A percentile compares a stretch with the other conserved stretches of the same genome.
phyloP scores from a whole-genome alignment of 2,329 filamentous ascomycete species.

The Nemania sp. region DNA sequence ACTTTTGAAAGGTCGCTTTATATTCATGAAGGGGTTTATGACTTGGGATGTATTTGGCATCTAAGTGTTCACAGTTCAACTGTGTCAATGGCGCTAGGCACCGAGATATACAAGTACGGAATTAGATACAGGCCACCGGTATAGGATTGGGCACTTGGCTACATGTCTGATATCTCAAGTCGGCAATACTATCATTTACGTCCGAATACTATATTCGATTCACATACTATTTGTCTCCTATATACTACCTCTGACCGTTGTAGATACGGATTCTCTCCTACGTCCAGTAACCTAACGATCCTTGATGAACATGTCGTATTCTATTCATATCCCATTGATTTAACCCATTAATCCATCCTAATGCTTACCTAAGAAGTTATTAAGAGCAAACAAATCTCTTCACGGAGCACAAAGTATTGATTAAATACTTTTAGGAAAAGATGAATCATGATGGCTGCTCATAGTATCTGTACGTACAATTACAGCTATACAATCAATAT shows the following conservation, averaged over 20 bases:
- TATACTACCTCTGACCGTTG: neutral
- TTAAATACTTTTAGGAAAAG: too few relatives aligned
- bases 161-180: conserved; percentile 40
- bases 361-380: too few relatives aligned
- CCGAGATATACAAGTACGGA: conserved; percentile 34
- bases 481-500: too few relatives aligned
- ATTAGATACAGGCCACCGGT: conserved; percentile 5
- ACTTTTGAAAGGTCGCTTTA: conserved; percentile 19
- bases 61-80: conserved; percentile 19
- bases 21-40: conserved; percentile 31
- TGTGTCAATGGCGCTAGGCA: conserved; percentile 19
- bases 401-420: too few relatives aligned
- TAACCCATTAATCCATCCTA: too few relatives aligned
- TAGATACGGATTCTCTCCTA: neutral
- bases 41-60: conserved; percentile 36
- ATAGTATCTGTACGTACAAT: too few relatives aligned
- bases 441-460: too few relatives aligned
- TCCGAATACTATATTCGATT: conserved; percentile 32
- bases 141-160: conserved; percentile 37
- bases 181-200: conserved; percentile 41
- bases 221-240: conserved; percentile 4
- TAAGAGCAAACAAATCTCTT: too few relatives aligned
- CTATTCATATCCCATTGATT: neutral
- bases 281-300: neutral
- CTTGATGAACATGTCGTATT: neutral